Conservation (phyloP, 2,329 filamentous ascomycete genomes). For the Phaeosphaeriaceae sp. region DNA sequence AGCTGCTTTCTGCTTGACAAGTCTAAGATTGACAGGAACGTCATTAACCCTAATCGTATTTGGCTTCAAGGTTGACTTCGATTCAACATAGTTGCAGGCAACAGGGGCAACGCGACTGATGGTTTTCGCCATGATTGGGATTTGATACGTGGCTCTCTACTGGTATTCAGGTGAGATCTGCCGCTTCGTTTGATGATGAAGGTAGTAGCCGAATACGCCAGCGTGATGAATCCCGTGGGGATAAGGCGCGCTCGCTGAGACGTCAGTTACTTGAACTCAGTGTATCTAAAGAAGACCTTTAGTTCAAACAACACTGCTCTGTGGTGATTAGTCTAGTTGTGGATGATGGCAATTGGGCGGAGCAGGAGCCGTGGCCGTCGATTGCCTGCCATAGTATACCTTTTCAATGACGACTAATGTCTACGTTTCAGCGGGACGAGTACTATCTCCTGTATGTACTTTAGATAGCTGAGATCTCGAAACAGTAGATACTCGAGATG, state of each 20-base stretch:
- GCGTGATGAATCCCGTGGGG: conserved; percentile 44
- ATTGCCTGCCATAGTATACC: conserved; percentile 48
- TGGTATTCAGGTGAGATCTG: conserved; percentile 56
- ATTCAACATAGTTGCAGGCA: conserved; percentile 39
- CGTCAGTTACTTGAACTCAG: conserved; percentile 44
- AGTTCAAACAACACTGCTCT: conserved; percentile 46
- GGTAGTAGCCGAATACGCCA: conserved; percentile 47
- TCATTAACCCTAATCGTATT: conserved; percentile 38
- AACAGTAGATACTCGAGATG: conserved; percentile 62
- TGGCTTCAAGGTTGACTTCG: conserved; percentile 49
- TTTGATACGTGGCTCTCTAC: conserved; percentile 47
- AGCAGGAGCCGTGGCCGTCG: conserved; percentile 41
- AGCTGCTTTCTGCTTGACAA: conserved; percentile 35
- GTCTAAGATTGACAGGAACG: conserved; percentile 37
- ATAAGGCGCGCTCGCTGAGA: conserved; percentile 30
- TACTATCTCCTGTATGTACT: conserved; percentile 62
- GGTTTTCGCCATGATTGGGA: conserved; percentile 55
- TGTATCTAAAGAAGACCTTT: conserved; percentile 29
- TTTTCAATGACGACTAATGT: conserved; percentile 32
- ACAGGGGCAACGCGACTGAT: conserved; percentile 39
- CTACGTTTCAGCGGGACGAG: conserved; percentile 53
- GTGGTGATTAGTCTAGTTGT: conserved; percentile 42
- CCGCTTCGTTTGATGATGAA: conserved; percentile 55
- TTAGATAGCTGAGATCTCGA: conserved; percentile 64
- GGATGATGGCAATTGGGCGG: conserved; percentile 29